Evolutionary conservation across 768 basidiomycete genomes (phyloP).

Genomic region (Mycena haematopus): DNA sequence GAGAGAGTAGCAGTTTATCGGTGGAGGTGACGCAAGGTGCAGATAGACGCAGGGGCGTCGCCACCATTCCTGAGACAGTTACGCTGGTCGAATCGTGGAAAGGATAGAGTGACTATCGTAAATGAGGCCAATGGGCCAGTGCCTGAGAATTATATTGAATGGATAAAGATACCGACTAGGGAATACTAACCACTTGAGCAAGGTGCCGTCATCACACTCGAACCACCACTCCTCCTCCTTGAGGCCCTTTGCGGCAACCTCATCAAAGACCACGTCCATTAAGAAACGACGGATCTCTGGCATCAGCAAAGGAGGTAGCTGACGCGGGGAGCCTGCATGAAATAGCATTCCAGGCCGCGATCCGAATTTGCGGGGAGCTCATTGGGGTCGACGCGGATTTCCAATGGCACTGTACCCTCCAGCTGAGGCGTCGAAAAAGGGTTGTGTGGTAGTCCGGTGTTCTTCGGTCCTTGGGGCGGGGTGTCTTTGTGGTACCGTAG

Average conservation of each 20-base stretch:
- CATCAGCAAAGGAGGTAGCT: slow-evolving; percentile 92
- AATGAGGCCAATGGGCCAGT: slow-evolving; percentile 96
- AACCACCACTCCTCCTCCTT: slow-evolving; percentile 99
- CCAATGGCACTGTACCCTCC: slow-evolving; percentile 90
- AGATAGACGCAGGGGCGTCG: slow-evolving; percentile 76
- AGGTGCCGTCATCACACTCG: slow-evolving; percentile 81
- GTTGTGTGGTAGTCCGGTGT: slow-evolving; percentile 67
- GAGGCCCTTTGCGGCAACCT: slow-evolving; percentile 72
- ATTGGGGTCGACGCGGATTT: slow-evolving; percentile 87
- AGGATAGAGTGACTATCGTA: slow-evolving; percentile 85
- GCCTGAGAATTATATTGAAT: slow-evolving; percentile 59
- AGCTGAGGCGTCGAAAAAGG: slow-evolving; percentile 85
- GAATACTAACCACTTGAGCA: slow-evolving; percentile 82
- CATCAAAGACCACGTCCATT: slow-evolving; percentile 92
- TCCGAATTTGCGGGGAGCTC: slow-evolving; percentile 91
- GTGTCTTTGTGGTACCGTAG: slow-evolving; percentile 60
- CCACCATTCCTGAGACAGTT: slow-evolving; percentile 45
- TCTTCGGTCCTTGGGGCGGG: slow-evolving; percentile 44
- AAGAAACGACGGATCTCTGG: slow-evolving; percentile 89
- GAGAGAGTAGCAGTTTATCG: slow-evolving; percentile 83
- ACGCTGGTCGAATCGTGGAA: slow-evolving; percentile 57
- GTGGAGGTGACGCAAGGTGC: slow-evolving; percentile 89
- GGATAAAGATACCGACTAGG: neutral
- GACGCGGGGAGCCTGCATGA: slow-evolving; percentile 88
- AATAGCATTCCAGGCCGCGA: slow-evolving; percentile 89